These are phyloP conservation scores for Penicillium alfredii DNA, from an alignment of 495 filamentous ascomycete genomes.

Conservation along the genomic window DNA sequence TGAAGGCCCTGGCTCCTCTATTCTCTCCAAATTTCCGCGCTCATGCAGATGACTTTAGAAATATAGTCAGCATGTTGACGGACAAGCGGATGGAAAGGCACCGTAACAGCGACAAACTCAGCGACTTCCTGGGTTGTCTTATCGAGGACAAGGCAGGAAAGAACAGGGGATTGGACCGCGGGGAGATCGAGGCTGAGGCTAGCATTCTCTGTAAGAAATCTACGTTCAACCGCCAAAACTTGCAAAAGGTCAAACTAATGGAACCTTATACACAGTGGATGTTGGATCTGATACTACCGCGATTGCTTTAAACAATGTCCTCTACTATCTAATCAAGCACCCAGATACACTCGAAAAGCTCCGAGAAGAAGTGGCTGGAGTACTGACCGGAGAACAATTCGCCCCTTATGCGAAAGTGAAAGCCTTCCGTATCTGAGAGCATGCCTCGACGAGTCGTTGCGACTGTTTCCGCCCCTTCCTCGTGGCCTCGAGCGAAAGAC, in stretches of 20 bases:
- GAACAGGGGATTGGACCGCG: slow-evolving; percentile 9
- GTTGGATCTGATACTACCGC: slow-evolving; percentile 50
- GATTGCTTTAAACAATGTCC: slow-evolving; percentile 35
- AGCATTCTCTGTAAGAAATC: too few species aligned
- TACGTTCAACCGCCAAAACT: too few species aligned
- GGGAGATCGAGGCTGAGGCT: slow-evolving; percentile 14
- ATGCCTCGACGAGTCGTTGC: too few species aligned
- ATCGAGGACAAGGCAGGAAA: slow-evolving; percentile 43
- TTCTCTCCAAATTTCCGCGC: slow-evolving; percentile 8
- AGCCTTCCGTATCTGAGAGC: too few species aligned
- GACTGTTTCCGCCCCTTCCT: too few species aligned
- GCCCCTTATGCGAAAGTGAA: too few species aligned
- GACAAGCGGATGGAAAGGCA: slow-evolving; percentile 29
- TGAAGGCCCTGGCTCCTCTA: slow-evolving; percentile 2
- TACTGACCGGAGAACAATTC: slow-evolving; percentile 27
- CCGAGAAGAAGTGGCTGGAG: slow-evolving; percentile 46
- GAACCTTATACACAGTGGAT: slow-evolving; percentile 39
- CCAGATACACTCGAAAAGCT: slow-evolving; percentile 44
- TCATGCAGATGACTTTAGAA: slow-evolving; percentile 5
- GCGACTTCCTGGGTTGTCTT: slow-evolving; percentile 43
- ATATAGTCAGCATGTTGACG: slow-evolving; percentile 27
- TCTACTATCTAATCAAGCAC: slow-evolving; percentile 50
- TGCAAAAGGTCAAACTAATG: too few species aligned
- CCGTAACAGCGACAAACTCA: slow-evolving; percentile 36
- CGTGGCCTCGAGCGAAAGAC: too few species aligned